phyloP scores from a whole-genome alignment of 768 basidiomycete genomes.

The Auricularia sp. region DNA sequence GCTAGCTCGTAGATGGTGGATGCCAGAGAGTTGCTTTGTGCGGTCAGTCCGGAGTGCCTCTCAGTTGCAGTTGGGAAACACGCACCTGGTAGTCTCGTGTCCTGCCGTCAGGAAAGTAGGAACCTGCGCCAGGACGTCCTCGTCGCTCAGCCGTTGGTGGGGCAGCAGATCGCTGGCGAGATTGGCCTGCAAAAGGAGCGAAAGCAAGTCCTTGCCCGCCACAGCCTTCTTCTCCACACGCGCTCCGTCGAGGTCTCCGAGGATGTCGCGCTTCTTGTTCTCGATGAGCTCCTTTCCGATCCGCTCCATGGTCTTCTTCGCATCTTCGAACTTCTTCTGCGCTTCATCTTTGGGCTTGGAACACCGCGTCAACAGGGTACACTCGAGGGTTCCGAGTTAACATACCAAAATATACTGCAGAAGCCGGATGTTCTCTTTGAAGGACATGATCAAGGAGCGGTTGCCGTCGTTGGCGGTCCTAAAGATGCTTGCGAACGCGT shows the following conservation, averaged over 20 bases:
- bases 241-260: background rate
- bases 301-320: constrained; percentile 11
- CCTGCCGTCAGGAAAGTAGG: constrained; percentile 51
- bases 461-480: background rate
- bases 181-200: constrained; percentile 22
- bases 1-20: constrained; percentile 19
- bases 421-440: background rate
- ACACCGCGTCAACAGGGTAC: background rate
- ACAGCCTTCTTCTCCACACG: constrained; percentile 1
- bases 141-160: constrained; percentile 19
- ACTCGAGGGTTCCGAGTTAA: background rate
- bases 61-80: too few species aligned
- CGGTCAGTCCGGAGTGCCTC: too few species aligned
- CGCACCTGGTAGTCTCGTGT: too few species aligned
- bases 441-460: background rate
- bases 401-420: background rate
- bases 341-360: background rate
- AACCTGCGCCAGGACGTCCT: constrained; percentile 32
- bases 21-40: too few species aligned
- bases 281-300: constrained; percentile 22
- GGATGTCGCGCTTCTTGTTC: constrained; percentile 26
- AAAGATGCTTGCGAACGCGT: constrained; percentile 22
- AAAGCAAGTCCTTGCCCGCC: constrained; percentile 19
- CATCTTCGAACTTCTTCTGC: background rate
- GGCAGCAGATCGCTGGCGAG: constrained; percentile 21